A percentile compares a stretch with the other conserved stretches of the same genome.
phyloP scores from a whole-genome alignment of 352 stramenopile genomes.

The Phytopythium oedochilum region DNA sequence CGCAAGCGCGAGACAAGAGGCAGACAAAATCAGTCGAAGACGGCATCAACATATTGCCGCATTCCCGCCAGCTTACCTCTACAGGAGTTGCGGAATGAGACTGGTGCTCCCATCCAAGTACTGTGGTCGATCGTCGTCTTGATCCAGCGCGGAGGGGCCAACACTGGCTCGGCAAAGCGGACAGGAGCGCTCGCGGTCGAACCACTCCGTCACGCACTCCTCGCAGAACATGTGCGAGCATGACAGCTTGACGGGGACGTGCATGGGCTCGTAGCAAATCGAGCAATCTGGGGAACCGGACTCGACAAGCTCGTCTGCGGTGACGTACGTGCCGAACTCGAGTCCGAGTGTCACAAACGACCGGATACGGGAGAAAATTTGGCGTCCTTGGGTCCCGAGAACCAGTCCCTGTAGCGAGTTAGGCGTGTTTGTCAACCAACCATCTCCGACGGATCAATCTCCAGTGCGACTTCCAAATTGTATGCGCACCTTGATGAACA shows the following conservation, averaged over 20 bases:
- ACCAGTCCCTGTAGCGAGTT: constrained; percentile 36
- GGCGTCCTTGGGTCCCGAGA: constrained; percentile 44
- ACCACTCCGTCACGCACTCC: constrained; percentile 81
- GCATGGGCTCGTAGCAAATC: constrained; percentile 81
- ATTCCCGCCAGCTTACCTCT: constrained; percentile 9
- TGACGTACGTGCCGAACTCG: constrained; percentile 67
- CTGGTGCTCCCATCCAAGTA: constrained; percentile 77
- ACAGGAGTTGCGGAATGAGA: constrained; percentile 70
- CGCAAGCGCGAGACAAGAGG: too few species aligned
- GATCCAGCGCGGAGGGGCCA: constrained; percentile 13
- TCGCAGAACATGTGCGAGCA: constrained; percentile 85
- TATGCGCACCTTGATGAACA: constrained; percentile 81
- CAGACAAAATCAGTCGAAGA: too few species aligned
- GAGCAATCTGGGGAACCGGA: constrained; percentile 63
- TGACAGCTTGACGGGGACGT: constrained; percentile 60
- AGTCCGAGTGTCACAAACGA: constrained; percentile 60
- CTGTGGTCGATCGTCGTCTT: constrained; percentile 48
- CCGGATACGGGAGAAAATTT: constrained; percentile 39
- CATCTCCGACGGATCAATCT: too few species aligned
- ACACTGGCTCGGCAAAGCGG: constrained; percentile 68
- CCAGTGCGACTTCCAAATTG: too few species aligned
- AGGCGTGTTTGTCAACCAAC: not conserved
- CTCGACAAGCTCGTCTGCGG: constrained; percentile 53
- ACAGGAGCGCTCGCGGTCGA: constrained; percentile 79
- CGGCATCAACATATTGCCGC: too few species aligned